Percentiles rank a stretch among this genome's conserved stretches.
These are phyloP conservation scores for Colletotrichum falcatum DNA, from an alignment of 2,329 filamentous ascomycete species.

Conservation along the genomic window DNA sequence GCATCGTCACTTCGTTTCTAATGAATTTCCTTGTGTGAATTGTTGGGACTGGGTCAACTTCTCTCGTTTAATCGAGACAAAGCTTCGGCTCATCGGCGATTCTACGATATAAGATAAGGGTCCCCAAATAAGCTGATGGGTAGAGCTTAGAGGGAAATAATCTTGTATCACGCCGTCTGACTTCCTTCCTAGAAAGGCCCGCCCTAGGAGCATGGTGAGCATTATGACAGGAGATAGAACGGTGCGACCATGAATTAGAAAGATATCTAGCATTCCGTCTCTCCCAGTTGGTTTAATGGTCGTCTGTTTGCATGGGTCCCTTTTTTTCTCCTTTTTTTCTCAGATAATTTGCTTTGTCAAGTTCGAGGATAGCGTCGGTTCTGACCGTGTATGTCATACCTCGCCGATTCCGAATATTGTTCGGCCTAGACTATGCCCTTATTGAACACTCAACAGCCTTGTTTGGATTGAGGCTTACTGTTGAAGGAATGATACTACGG, in stretches of 20 bases:
- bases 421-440: neutral
- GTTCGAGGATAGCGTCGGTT: neutral
- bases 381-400: neutral
- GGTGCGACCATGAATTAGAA: too few species aligned
- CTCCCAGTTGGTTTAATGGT: neutral
- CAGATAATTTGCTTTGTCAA: neutral
- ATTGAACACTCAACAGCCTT: neutral
- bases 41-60: conserved; percentile 21
- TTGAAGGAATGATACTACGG: neutral
- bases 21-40: conserved; percentile 42
- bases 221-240: too few species aligned
- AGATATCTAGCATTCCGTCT: neutral
- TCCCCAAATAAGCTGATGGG: conserved; percentile 47
- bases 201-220: neutral
- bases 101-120: conserved; percentile 41
- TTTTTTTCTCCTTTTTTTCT: too few species aligned
- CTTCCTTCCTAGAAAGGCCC: neutral
- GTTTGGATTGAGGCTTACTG: neutral
- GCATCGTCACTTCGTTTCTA: conserved; percentile 46
- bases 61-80: conserved; percentile 48
- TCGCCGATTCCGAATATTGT: neutral
- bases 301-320: neutral
- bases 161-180: conserved; percentile 22
- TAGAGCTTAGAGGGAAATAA: conserved; percentile 50
- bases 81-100: conserved; percentile 47